These are phyloP conservation scores for Microcyclospora pomicola DNA, from an alignment of 2,329 filamentous ascomycete species.

Conservation along the genomic window DNA sequence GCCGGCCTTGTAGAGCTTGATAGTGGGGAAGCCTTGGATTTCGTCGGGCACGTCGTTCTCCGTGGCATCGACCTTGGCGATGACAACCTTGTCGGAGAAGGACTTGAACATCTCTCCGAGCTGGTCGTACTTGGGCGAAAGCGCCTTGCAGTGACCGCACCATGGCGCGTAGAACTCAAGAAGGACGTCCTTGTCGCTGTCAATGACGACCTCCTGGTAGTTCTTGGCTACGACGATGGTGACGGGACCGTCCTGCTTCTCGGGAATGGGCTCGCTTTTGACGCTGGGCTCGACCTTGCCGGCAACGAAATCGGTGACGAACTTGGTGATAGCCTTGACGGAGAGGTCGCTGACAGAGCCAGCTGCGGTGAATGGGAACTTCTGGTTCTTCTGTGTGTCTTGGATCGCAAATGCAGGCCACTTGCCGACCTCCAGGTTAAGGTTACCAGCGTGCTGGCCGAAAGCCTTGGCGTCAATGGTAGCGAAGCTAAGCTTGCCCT, in stretches of 20 bases:
- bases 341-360: conserved; percentile 72
- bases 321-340: conserved; percentile 57
- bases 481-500: conserved; percentile 91
- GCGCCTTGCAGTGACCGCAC: conserved; percentile 58
- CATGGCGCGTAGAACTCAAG: conserved; percentile 95
- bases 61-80: conserved; percentile 90
- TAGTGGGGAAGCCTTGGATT: conserved; percentile 95
- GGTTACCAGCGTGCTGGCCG: conserved; percentile 87
- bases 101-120: conserved; percentile 43
- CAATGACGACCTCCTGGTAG: conserved; percentile 82
- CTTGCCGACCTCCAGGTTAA: conserved; percentile 89
- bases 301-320: conserved; percentile 70
- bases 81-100: conserved; percentile 45
- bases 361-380: conserved; percentile 60
- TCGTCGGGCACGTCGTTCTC: conserved; percentile 93
- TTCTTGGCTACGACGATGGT: conserved; percentile 81
- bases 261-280: conserved; percentile 95
- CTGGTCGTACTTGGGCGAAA: conserved; percentile 55
- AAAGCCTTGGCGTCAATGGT: conserved; percentile 92
- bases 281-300: conserved; percentile 92
- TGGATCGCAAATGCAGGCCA: conserved; percentile 98
- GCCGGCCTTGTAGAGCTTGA: conserved; percentile 93
- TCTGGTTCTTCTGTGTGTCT: conserved; percentile 86
- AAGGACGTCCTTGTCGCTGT: conserved; percentile 92
- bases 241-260: conserved; percentile 82